Evolutionary conservation across 2,329 filamentous ascomycete species (phyloP), one percentile per base, ranked within the genome.

Genomic region (Scytalidium sp.): DNA sequence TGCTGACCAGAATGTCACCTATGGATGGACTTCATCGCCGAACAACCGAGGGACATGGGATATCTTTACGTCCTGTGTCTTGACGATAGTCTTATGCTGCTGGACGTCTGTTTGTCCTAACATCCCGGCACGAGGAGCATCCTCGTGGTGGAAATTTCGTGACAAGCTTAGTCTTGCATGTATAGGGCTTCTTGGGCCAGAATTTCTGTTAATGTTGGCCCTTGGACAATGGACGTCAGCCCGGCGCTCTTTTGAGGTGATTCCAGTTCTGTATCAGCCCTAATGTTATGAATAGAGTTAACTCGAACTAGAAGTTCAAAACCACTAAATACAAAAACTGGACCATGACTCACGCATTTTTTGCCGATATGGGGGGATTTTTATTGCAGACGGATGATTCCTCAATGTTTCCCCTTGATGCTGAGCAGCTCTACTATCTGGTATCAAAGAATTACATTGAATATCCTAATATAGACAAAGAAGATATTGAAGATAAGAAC

Each of bases 21-120:
- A 59, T 17, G 69, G 69, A 11, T 73, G 70, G 71, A 63, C 67
- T 3, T 50, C 56, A 6, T 57, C 61, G 19, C 65, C 69, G 6
- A 56, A 64, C 47, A 61, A 64, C 11, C 63, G 73, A 42, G 72
- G 73, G 3, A 70, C 66, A 2, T 54, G 69, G 19, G 68, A 72
- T 45, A 71, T 75, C 27, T 49, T 74, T 1, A 70, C 62, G 57
- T 65, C 63, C 20, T 71, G 67, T 46, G 41, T 59, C 2, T 45
- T 70, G 19, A 76, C 73, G 1, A 70, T 73, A 8, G 58, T 71
- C 5, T 62, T 75, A 0, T 75, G 70, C 53, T 65, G 60, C 23
- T 75, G 70, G 68, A 65, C 69, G 3, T 59, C 65, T 3, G 60
- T 73, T 3, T 68, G 66, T 51, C 65, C 70, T 5, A 72, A 74